Base-by-base conservation (phyloP, 352 stramenopile genomes). In the Elongisporangium undulatum region DNA sequence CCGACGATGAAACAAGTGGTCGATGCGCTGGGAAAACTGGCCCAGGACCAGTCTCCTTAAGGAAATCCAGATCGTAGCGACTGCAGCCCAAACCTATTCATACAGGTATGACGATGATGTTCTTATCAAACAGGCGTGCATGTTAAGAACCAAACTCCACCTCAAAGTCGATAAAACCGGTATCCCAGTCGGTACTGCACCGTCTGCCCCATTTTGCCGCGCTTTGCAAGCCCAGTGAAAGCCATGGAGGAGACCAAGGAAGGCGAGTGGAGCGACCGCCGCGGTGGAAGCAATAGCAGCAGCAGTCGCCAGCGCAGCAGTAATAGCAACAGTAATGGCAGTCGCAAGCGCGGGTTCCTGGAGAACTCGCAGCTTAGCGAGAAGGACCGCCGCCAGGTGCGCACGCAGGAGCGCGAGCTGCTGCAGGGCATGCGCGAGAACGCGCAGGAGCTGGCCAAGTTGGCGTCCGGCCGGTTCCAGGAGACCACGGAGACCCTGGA, bases 321-420 rank as follows among this genome's bases (percentile, higher is more conserved):
- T 7, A 7, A 9, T 9, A 41, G 13, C 13, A 9, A 9, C 29
- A 34, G 24, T 34, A 9, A 1, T 15, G 29, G 4, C 29, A 41
- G 29, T 9, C 68, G 68, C 17, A 73, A 74, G 68, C 63, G 72
- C 24, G 77, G 74, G 0, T 87, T 88, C 49, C 67, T 91, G n/a
- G 72, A 84, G 51, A 69, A 89, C 39, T 91, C 82, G 52, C 68
- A 87, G 56, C 63, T 90, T 54, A 89, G 69, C 2, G 78, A 90
- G 23, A 74, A 80, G 55, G 84, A 94, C 66, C 79, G 84, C 20
- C 84, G 84, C 21, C 68, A 81, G 10, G 77, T 94, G 56, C 82
- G 84, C 24, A 87, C 75, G 53, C 84, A 91, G 55, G 82, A 94
- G 63, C 82, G 84, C 61, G 82, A 89, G 67, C 69, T 94, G 51